These are phyloP conservation scores for Ophiostoma ulmi DNA, from an alignment of 2,329 filamentous ascomycete genomes.

Conservation along the genomic window DNA sequence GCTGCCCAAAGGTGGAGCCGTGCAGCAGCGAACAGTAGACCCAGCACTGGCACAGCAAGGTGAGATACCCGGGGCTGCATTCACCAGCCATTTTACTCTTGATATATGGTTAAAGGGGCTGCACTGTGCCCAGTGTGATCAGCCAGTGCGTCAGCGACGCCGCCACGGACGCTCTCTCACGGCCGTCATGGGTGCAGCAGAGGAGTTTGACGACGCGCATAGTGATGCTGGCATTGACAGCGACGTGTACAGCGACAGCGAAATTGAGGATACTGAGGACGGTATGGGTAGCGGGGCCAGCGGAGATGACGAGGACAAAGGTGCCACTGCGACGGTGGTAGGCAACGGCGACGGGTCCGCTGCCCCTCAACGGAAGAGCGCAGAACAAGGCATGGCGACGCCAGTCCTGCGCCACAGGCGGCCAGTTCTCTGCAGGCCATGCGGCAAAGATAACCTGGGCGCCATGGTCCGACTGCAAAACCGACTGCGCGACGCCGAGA, in stretches of 20 bases:
- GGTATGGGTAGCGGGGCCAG: neutral
- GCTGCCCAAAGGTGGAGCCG: conserved; percentile 74
- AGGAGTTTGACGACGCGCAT: neutral
- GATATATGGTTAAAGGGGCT: conserved; percentile 86
- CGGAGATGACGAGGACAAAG: neutral
- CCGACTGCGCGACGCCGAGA: conserved; percentile 59
- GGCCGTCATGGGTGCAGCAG: neutral
- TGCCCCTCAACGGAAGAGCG: neutral
- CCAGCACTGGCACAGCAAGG: conserved; percentile 40
- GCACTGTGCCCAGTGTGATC: conserved; percentile 70
- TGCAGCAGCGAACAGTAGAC: conserved; percentile 40
- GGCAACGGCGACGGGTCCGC: neutral
- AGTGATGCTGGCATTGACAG: neutral
- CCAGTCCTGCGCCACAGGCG: conserved; percentile 21
- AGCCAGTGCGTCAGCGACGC: conserved; percentile 41
- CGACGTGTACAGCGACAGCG: neutral
- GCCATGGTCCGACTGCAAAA: conserved; percentile 61
- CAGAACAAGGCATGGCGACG: neutral
- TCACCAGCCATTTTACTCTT: conserved; percentile 62
- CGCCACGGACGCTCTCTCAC: neutral
- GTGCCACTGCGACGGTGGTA: neutral
- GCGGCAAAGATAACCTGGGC: conserved; percentile 49
- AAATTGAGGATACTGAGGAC: neutral
- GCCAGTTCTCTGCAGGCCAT: conserved; percentile 46
- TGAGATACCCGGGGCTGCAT: conserved; percentile 23